A percentile compares a stretch with the other conserved stretches of the same genome.
Conservation (phyloP, 1,284 basidiomycete genomes). For the Pseudozyma pruni region DNA sequence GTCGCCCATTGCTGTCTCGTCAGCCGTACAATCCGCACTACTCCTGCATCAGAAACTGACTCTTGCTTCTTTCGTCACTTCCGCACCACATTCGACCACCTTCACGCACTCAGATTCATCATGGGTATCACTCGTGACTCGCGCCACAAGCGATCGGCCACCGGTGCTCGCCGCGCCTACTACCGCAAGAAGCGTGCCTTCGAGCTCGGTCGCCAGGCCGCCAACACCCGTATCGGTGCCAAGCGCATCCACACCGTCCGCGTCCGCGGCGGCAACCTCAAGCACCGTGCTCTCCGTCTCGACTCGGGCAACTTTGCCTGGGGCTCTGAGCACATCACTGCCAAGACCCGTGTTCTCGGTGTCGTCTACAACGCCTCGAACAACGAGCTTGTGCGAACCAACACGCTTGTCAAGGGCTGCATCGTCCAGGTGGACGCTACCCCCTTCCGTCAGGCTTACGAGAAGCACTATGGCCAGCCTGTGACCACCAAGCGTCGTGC, state of each 20-base stretch:
- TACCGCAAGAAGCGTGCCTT: conserved; percentile 68
- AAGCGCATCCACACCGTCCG: conserved; percentile 68
- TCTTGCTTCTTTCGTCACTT: not conserved
- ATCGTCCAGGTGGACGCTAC: conserved; percentile 68
- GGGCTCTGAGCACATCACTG: conserved; percentile 68
- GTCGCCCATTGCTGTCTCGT: no score
- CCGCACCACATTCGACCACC: not conserved
- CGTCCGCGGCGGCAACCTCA: conserved; percentile 67
- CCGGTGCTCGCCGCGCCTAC: conserved; percentile 66
- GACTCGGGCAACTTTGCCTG: conserved; percentile 68
- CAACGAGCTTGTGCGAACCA: conserved; percentile 68
- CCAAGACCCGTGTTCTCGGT: conserved; percentile 67
- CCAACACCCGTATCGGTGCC: conserved; percentile 67
- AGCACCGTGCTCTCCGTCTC: conserved; percentile 67
- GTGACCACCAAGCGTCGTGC: conserved; percentile 66
- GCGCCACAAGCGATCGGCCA: conserved; percentile 66
- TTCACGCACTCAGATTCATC: conserved; percentile 41
- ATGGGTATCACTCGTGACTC: conserved; percentile 69
- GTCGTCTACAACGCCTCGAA: conserved; percentile 68
- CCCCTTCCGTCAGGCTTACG: conserved; percentile 67
- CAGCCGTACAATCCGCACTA: no score
- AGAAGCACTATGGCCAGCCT: conserved; percentile 68
- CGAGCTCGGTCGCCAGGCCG: conserved; percentile 67
- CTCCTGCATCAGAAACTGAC: no score
- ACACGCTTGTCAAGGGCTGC: conserved; percentile 68